phyloP scores from a whole-genome alignment of 345 rosid species.

The Bretschneidera sinensis region DNA sequence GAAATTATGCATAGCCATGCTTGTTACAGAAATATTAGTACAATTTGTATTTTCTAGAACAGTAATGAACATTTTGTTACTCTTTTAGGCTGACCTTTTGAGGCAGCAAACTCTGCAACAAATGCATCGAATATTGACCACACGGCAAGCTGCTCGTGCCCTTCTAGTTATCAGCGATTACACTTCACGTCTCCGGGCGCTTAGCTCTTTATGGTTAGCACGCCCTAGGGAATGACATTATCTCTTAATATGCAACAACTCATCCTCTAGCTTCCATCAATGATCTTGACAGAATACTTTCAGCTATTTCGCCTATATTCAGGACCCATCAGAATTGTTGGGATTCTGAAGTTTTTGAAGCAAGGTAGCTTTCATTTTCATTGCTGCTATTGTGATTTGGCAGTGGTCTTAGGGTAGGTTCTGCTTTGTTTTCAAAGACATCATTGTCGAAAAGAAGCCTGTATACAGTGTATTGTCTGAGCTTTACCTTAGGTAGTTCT shows the following conservation, averaged over 20 bases:
- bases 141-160: conserved; percentile 88
- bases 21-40: not conserved
- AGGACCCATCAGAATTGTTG: not conserved
- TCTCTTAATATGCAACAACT: not conserved
- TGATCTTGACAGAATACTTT: not conserved
- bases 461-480: too few species aligned
- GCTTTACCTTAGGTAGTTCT: too few species aligned
- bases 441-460: not conserved
- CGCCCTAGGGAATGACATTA: conserved; percentile 57
- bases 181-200: conserved; percentile 78
- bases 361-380: not conserved
- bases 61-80: not conserved
- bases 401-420: not conserved
- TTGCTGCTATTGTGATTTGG: not conserved
- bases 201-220: conserved; percentile 91
- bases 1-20: not conserved
- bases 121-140: conserved; percentile 74
- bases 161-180: conserved; percentile 77
- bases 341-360: not conserved
- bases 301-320: conserved; percentile 6
- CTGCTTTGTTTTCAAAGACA: not conserved
- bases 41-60: not conserved
- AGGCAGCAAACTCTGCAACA: conserved; percentile 93
- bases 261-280: not conserved
- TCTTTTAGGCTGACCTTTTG: conserved; percentile 76